Conservation (phyloP, 2,329 filamentous ascomycete genomes). For the Cordyceps pruinosa region DNA sequence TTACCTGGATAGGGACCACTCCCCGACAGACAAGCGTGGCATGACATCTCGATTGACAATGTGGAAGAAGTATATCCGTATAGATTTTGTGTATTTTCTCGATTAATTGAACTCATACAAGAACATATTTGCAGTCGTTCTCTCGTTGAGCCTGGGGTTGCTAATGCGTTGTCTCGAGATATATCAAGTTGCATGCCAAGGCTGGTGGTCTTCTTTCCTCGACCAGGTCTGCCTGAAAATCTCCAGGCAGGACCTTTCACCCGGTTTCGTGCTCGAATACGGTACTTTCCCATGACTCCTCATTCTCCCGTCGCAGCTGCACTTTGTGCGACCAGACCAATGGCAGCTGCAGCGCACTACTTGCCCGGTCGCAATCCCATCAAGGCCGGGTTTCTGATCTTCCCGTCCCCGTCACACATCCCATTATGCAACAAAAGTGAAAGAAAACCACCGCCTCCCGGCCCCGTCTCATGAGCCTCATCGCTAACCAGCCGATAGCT, state of each 20-base stretch:
- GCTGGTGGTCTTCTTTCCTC: not conserved
- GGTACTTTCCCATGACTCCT: not conserved
- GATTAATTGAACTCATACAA: not conserved
- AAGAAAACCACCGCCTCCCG: not conserved
- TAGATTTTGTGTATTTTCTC: no score
- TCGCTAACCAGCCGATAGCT: not conserved
- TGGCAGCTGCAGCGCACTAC: not conserved
- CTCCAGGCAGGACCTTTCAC: not conserved
- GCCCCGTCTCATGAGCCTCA: not conserved
- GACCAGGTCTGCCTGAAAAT: not conserved
- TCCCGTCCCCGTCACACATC: not conserved
- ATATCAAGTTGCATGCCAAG: not conserved
- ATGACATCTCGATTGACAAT: no score
- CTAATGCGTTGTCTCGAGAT: not conserved
- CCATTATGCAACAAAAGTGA: not conserved
- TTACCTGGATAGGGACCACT: no score
- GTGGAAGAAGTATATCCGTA: no score
- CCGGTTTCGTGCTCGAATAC: no score
- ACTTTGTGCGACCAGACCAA: not conserved
- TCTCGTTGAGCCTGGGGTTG: not conserved
- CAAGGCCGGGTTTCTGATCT: not conserved
- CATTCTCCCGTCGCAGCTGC: not conserved
- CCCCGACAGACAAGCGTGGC: no score
- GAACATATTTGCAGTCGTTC: not conserved
- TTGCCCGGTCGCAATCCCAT: not conserved